Percentiles rank a stretch among this genome's conserved stretches.
Conservation (phyloP, 129 eudicot genomes). For the Centaurea solstitialis region DNA sequence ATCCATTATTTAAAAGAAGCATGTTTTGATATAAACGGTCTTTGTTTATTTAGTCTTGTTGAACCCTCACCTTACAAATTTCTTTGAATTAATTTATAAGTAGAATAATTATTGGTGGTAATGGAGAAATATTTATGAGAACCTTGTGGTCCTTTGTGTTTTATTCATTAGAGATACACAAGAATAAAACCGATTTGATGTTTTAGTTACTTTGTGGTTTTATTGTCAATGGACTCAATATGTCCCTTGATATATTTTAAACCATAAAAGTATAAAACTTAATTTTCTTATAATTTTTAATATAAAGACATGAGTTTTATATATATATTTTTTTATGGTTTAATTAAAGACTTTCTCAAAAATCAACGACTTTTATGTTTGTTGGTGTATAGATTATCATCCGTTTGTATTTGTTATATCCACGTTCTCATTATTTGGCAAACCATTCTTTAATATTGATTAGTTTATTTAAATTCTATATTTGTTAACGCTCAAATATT, state of each 20-base stretch:
- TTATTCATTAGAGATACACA: conserved; percentile 31
- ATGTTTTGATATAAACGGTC: background rate
- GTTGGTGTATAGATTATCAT: background rate
- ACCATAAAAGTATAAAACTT: background rate
- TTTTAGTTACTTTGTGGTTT: conserved; percentile 9
- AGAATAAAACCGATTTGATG: conserved; percentile 32
- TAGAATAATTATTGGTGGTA: conserved; percentile 23
- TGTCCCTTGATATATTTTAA: background rate
- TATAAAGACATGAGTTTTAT: background rate
- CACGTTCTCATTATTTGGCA: background rate
- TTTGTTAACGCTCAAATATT: background rate
- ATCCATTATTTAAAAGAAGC: background rate
- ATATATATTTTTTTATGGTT: background rate
- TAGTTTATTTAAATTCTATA: background rate
- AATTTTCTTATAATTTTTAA: background rate
- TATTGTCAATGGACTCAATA: background rate
- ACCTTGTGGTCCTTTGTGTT: conserved; percentile 29
- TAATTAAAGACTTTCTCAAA: no score
- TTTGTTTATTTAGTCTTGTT: conserved; percentile 6
- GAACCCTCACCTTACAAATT: conserved; percentile 42
- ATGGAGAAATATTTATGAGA: conserved; percentile 13
- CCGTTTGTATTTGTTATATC: no score
- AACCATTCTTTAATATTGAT: no score
- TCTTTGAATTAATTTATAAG: conserved; percentile 22
- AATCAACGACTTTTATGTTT: background rate